Evolutionary conservation across 1,284 basidiomycete genomes (phyloP).

Genomic region (Earliella scabrosa): DNA sequence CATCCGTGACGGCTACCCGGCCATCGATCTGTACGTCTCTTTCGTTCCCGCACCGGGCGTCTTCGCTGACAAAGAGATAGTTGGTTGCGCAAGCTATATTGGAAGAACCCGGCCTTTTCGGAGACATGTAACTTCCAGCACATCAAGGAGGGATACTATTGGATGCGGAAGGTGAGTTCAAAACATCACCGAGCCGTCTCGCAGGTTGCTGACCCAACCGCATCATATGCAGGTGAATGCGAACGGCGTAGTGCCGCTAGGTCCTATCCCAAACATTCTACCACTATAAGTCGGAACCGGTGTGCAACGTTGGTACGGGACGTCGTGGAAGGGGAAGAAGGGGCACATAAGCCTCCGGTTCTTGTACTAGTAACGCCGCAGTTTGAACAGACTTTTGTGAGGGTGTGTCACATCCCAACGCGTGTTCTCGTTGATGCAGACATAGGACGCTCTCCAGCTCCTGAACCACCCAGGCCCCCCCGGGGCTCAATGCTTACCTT

Average conservation of each 20-base stretch:
- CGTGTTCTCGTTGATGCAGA: too few species aligned
- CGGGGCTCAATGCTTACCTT: too few species aligned
- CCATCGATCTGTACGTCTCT: slow-evolving; percentile 61
- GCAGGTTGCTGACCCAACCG: neutral
- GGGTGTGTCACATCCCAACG: too few species aligned
- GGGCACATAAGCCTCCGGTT: too few species aligned
- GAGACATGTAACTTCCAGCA: slow-evolving; percentile 88
- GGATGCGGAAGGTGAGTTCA: slow-evolving; percentile 35
- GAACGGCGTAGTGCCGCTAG: slow-evolving; percentile 71
- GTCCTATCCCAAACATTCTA: slow-evolving; percentile 74
- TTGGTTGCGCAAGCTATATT: slow-evolving; percentile 92
- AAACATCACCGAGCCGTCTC: neutral
- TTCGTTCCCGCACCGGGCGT: slow-evolving; percentile 22
- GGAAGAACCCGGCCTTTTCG: slow-evolving; percentile 90
- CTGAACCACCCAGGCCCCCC: too few species aligned
- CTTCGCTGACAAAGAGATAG: slow-evolving; percentile 34
- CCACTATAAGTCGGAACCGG: slow-evolving; percentile 57
- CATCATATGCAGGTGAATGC: slow-evolving; percentile 50
- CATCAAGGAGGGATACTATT: slow-evolving; percentile 89
- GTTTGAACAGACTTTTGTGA: too few species aligned
- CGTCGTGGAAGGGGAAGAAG: too few species aligned
- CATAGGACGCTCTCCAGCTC: too few species aligned
- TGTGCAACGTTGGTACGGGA: too few species aligned
- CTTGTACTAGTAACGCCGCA: too few species aligned
- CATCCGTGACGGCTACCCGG: slow-evolving; percentile 82